Percentiles rank a stretch among this genome's conserved stretches.
Evolutionary conservation across 768 basidiomycete species (phyloP).

Genomic region (Termitomyces eurrhizus): DNA sequence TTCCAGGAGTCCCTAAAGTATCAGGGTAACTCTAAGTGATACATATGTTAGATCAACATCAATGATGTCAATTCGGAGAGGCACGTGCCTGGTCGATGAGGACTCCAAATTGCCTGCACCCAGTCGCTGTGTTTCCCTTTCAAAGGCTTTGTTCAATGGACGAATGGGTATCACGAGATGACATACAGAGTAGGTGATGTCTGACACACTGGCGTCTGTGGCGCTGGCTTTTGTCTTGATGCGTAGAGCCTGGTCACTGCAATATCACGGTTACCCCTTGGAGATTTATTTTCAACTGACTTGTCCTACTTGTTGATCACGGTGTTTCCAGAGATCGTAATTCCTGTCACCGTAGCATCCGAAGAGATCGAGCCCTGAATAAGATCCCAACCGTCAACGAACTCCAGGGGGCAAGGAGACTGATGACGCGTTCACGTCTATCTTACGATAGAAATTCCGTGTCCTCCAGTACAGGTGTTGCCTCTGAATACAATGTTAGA

Average conservation of each 20-base stretch:
- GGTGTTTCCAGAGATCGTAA: constrained; percentile 48
- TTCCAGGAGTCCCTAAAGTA: constrained; percentile 50
- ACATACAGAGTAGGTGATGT: constrained; percentile 46
- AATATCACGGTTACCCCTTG: not conserved
- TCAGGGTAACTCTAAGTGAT: constrained; percentile 51
- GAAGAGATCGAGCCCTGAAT: constrained; percentile 54
- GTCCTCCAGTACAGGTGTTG: constrained; percentile 56
- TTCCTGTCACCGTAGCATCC: constrained; percentile 38
- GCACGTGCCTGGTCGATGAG: constrained; percentile 51
- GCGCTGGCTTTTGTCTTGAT: constrained; percentile 54
- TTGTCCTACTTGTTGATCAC: constrained; percentile 47
- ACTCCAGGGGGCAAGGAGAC: constrained; percentile 19
- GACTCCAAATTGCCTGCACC: constrained; percentile 47
- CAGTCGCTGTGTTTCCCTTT: constrained; percentile 50
- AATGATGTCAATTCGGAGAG: not conserved
- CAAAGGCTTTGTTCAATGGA: not conserved
- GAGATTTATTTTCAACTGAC: not conserved
- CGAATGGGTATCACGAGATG: not conserved
- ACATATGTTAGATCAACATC: constrained; percentile 1
- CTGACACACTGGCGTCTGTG: constrained; percentile 41
- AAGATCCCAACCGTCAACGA: constrained; percentile 26
- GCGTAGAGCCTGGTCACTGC: constrained; percentile 50
- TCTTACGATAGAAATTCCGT: constrained; percentile 64
- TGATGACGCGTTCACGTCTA: constrained; percentile 15
- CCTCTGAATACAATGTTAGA: constrained; percentile 43